These are phyloP conservation scores for Zymoseptoria passerinii DNA, from an alignment of 2,329 filamentous ascomycete genomes.

Conservation along the genomic window DNA sequence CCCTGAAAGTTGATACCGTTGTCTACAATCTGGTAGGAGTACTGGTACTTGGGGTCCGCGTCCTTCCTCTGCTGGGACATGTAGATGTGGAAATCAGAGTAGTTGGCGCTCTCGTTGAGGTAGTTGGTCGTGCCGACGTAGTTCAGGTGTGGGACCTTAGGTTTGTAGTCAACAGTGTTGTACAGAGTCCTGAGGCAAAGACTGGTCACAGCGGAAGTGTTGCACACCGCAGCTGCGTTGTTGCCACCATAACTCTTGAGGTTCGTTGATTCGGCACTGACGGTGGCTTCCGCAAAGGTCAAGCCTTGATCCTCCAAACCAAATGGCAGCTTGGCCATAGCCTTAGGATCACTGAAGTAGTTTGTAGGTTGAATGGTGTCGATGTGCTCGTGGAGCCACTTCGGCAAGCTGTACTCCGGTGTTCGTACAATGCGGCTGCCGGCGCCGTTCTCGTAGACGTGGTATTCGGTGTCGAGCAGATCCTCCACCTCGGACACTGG, in stretches of 20 bases:
- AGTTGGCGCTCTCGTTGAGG: constrained; percentile 36
- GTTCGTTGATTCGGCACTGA: background rate
- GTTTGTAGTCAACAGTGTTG: constrained; percentile 35
- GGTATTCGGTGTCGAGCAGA: constrained; percentile 52
- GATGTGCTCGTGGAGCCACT: constrained; percentile 46
- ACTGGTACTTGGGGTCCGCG: constrained; percentile 11
- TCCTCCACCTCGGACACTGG: constrained; percentile 35
- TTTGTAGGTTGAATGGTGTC: constrained; percentile 53
- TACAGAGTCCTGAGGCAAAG: constrained; percentile 47
- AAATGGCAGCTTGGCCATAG: constrained; percentile 1
- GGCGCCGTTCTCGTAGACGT: constrained; percentile 41
- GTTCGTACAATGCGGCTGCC: constrained; percentile 45
- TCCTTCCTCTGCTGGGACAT: constrained; percentile 8
- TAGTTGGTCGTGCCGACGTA: constrained; percentile 37
- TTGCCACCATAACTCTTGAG: background rate
- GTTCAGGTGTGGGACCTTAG: constrained; percentile 23
- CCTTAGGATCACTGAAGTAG: constrained; percentile 15
- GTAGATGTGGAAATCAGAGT: constrained; percentile 12
- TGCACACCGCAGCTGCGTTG: constrained; percentile 5
- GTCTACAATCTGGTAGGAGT: constrained; percentile 50
- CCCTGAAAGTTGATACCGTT: constrained; percentile 48
- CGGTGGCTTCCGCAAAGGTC: background rate
- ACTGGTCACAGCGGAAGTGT: constrained; percentile 35
- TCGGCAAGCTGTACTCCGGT: constrained; percentile 55
- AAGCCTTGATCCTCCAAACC: background rate